Evolutionary conservation across 2,329 filamentous ascomycete species (phyloP).

Genomic region (Aureobasidium sp.): DNA sequence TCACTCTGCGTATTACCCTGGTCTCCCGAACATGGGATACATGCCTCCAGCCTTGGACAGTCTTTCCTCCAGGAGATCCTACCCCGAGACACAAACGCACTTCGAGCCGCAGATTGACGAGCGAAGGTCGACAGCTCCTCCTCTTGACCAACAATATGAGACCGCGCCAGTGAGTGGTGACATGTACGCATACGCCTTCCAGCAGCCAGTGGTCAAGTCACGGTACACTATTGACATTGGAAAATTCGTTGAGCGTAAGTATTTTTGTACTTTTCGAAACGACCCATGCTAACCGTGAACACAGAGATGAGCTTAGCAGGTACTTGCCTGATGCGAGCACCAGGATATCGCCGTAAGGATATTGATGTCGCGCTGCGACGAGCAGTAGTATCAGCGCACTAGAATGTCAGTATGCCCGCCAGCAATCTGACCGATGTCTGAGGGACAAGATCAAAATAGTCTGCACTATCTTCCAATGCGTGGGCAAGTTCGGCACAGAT

Average conservation of each 20-base stretch:
- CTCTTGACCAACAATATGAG: background rate
- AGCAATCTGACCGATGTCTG: background rate
- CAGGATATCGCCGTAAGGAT: slow-evolving; percentile 9
- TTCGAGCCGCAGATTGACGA: background rate
- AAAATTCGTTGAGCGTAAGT: slow-evolving; percentile 4
- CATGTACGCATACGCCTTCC: background rate
- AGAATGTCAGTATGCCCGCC: background rate
- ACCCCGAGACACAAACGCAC: background rate
- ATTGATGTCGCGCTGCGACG: slow-evolving; percentile 5
- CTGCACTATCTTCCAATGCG: background rate
- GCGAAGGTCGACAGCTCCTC: background rate
- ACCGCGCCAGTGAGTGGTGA: background rate
- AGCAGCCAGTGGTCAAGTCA: background rate
- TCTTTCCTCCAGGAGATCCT: background rate
- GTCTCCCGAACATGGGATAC: background rate
- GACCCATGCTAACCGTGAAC: background rate
- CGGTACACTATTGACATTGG: slow-evolving; percentile 1
- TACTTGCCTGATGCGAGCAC: slow-evolving; percentile 10
- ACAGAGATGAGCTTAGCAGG: slow-evolving; percentile 2
- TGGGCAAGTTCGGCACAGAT: background rate
- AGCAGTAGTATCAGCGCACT: background rate
- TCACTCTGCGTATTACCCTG: background rate
- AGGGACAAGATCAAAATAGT: background rate
- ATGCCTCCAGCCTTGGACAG: background rate
- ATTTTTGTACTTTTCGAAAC: background rate